Evolutionary conservation across 2,329 filamentous ascomycete genomes (phyloP), one percentile per base, ranked within the genome.

Genomic region (Cladosporium sp.): DNA sequence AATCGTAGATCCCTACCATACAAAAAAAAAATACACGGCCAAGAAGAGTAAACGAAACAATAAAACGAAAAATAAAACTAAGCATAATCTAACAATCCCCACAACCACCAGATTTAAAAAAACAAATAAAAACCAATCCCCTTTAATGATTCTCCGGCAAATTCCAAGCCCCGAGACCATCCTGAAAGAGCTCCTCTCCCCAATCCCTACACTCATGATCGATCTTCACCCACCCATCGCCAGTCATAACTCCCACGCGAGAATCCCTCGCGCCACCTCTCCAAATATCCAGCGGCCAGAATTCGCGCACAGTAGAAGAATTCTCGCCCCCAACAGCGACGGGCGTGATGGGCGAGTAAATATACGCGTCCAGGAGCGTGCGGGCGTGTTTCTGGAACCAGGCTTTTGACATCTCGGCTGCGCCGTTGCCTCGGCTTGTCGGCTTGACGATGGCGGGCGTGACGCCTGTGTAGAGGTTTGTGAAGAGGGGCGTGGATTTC

Each of bases 251-350:
- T 13, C 32, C 27, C 9, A 40, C 36, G 15, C 45, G 45, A 20
- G 35, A 33, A 8, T 51, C 74, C 72, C 74, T 75, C 7, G 72
- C 62, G 3, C 75, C 75, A 1, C 74, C 74, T 38, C 66, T 69
- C 7, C 73, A 67, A 55, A 58, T 75, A 67, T 71, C 73, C 68
- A 66, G 65, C 64, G 25, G 67, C 67, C 53, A 72, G 61, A 7
- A 72, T 67, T 32, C 69, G 67, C 16, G 67, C 56, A 43, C 32
- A 1, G 38, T 50, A 2, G 68, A 60, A 3, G 68, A 65, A 2
- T 67, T 66, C 38, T 69, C 65, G 2, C 71, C 68, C 2, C 69
- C 65, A 18, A 67, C 61, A 5, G 70, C 62, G 5, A 65, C 49
- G 5, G 61, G 55, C 15, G 51, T 48, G 9, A 55, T 47, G 20